Conservation (phyloP, 257 asterid genomes). For the Nicotiana noctiflora region DNA sequence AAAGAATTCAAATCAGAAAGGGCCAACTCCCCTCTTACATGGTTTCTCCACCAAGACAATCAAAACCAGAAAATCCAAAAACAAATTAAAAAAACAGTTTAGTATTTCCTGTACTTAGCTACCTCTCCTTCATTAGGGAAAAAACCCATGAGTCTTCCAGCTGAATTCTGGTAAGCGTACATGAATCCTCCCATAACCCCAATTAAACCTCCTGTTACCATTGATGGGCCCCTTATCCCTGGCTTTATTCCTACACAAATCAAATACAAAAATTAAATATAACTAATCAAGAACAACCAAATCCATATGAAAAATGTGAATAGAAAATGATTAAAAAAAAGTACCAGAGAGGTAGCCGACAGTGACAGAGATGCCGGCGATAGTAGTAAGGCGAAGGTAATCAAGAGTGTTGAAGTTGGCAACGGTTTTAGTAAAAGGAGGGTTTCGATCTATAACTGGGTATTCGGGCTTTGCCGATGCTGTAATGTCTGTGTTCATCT, state of each 20-base stretch:
- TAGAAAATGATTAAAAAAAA: not conserved
- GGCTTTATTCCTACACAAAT: slow-evolving; percentile 65
- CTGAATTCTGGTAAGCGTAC: slow-evolving; percentile 93
- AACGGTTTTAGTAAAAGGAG: slow-evolving; percentile 81
- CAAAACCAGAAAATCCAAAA: not conserved
- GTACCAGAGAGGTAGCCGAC: slow-evolving; percentile 93
- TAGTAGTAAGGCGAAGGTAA: slow-evolving; percentile 79
- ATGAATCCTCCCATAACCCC: slow-evolving; percentile 91
- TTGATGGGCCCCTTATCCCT: slow-evolving; percentile 89
- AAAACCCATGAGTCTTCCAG: slow-evolving; percentile 96
- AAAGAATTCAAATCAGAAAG: not conserved
- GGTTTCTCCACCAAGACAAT: not conserved
- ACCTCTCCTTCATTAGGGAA: slow-evolving; percentile 97
- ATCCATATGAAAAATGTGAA: not conserved
- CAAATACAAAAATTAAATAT: not conserved
- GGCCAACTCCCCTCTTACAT: not conserved
- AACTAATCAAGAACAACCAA: not conserved
- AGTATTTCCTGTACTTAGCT: slow-evolving; percentile 69
- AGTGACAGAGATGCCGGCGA: slow-evolving; percentile 78
- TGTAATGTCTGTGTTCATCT: slow-evolving; percentile 79
- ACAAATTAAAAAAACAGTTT: not conserved
- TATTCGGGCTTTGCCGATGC: slow-evolving; percentile 82
- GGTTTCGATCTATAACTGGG: slow-evolving; percentile 88
- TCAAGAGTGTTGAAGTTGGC: slow-evolving; percentile 78
- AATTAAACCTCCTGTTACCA: slow-evolving; percentile 93